Percentiles rank a stretch among this genome's conserved stretches.
phyloP scores from a whole-genome alignment of 257 asterid species.

The Pogostemon cablin region DNA sequence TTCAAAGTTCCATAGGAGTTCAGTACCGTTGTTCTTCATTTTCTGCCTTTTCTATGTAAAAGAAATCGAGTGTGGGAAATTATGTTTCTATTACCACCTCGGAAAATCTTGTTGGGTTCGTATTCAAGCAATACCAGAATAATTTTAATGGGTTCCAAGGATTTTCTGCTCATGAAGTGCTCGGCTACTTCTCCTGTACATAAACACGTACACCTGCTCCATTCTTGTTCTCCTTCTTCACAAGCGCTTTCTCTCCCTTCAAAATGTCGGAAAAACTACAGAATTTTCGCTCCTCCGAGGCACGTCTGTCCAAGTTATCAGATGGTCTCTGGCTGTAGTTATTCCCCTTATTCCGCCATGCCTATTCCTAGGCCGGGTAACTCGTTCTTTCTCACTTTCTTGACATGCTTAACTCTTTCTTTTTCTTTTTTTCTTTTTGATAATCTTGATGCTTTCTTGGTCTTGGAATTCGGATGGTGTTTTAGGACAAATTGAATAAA shows the following conservation, averaged over 20 bases:
- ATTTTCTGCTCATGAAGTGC: slow-evolving; percentile 44
- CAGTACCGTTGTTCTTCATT: slow-evolving; percentile 3
- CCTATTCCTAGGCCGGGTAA: slow-evolving; percentile 61
- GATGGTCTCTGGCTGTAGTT: slow-evolving; percentile 44
- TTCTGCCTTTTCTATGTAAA: background rate
- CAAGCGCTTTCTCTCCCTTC: slow-evolving; percentile 22
- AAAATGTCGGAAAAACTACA: slow-evolving; percentile 28
- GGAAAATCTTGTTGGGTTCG: slow-evolving; percentile 36
- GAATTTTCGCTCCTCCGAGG: slow-evolving; percentile 40
- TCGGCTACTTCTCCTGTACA: slow-evolving; percentile 29
- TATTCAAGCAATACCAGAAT: slow-evolving; percentile 36
- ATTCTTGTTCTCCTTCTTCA: slow-evolving; percentile 23
- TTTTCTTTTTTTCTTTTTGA: background rate
- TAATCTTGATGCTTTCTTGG: background rate
- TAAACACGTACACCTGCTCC: slow-evolving; percentile 20
- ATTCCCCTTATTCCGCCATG: slow-evolving; percentile 47
- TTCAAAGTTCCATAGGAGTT: slow-evolving; percentile 34
- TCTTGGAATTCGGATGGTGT: background rate
- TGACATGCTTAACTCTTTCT: background rate
- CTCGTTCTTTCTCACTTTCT: background rate
- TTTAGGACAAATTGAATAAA: background rate
- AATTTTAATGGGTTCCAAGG: slow-evolving; percentile 46
- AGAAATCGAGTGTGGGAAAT: background rate
- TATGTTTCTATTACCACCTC: slow-evolving; percentile 45
- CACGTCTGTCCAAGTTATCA: slow-evolving; percentile 42